A percentile compares a stretch with the other conserved stretches of the same genome.
phyloP scores from a whole-genome alignment of 306 rosid species.

The Ziziphus jujuba region DNA sequence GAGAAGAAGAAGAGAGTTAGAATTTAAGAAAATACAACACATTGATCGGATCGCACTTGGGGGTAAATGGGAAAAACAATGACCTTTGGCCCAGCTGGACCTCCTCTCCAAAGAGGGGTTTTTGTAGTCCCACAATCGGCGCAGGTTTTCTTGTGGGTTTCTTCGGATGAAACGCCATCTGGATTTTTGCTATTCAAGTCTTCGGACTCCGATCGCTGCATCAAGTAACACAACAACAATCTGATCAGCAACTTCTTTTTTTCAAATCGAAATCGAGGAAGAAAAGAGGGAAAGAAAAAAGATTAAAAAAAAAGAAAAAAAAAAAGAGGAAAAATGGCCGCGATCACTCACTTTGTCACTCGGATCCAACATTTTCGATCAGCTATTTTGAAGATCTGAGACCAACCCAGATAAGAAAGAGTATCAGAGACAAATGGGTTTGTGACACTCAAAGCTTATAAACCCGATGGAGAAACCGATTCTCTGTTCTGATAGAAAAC shows the following conservation, averaged over 20 bases:
- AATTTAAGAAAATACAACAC: not conserved
- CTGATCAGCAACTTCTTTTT: slow-evolving; percentile 26
- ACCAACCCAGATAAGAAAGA: slow-evolving; percentile 31
- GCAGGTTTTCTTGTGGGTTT: slow-evolving; percentile 70
- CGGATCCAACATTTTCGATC: slow-evolving; percentile 59
- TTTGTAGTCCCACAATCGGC: slow-evolving; percentile 93
- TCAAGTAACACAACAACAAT: slow-evolving; percentile 5
- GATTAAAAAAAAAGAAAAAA: not conserved
- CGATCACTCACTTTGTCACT: slow-evolving; percentile 60
- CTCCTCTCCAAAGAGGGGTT: slow-evolving; percentile 97
- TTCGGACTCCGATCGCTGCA: slow-evolving; percentile 82
- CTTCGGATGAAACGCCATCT: slow-evolving; percentile 48
- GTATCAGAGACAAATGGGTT: slow-evolving; percentile 12
- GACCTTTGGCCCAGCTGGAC: slow-evolving; percentile 98
- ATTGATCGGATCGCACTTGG: not conserved
- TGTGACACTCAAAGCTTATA: not conserved
- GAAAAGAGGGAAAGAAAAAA: no score
- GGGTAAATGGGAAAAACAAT: not conserved
- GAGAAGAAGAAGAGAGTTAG: not conserved
- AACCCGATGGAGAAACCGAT: not conserved
- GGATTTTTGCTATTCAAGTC: slow-evolving; percentile 47
- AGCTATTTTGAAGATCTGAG: slow-evolving; percentile 37
- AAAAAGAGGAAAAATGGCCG: not conserved
- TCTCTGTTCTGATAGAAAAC: not conserved
- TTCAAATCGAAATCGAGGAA: no score